Base-by-base conservation (phyloP, 2,329 filamentous ascomycete genomes). In the Neonectria magnoliae region DNA sequence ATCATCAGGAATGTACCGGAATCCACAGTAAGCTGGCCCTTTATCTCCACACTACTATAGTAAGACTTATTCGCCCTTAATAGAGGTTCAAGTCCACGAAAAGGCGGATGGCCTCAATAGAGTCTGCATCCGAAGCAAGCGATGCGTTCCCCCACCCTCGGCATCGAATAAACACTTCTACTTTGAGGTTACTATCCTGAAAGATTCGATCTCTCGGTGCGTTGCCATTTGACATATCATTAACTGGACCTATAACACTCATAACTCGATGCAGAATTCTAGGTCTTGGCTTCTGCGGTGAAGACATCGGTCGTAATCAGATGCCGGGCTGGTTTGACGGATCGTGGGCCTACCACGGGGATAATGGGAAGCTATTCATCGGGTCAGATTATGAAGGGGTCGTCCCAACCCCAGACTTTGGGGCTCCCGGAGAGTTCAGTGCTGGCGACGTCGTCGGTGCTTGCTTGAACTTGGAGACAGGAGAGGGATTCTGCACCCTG, bases 291-390 rank as follows among this genome's bases (percentile, higher is more conserved):
- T 56, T 62, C 59, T 62, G 59, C 42, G 41, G 51, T 44, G 7
- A 42, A 44, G 31, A 51, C 29, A 44, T 25, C 31, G 50, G 42
- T 51, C 6, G 29, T 51, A 29, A 56, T 56, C 29, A 48, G 41
- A 56, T 62, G 59, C 59, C 51, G 27, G 59, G 59, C 59, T 62
- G 41, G 51, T 55, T 62, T 51, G 14, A 48, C 8, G 18, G 59
- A 55, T 62, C 52, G 18, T 61, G 50, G 58, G 58, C 33, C 22
- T 61, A 61, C 31, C 38, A 55, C 41, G 58, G 58, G 14, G 58
- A 61, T 55, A 25, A 61, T 27, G 58, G 58, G 16, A 20, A 9
- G 18, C 51, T 61, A 54, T 55, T 47, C 20, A 48, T 61, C 16
- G 58, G 47, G 22, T 36, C n/a, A 38, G 50, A n/a, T 27, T 38